Evolutionary conservation across 176 grass and related monocot species (phyloP).

Genomic region (Chloris gayana): DNA sequence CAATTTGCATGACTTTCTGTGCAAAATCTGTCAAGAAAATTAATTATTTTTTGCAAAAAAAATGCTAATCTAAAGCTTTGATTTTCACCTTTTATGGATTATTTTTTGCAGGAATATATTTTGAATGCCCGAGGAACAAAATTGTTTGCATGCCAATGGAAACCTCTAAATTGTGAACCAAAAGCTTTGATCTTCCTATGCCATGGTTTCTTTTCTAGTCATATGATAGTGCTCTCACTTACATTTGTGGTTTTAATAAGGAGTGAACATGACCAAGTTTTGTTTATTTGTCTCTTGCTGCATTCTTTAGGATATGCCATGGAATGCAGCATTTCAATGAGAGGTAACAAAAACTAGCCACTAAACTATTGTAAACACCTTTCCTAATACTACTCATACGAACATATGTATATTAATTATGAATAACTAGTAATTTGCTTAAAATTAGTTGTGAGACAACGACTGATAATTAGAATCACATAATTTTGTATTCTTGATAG

Average conservation of each 20-base stretch:
- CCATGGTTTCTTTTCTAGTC: slow-evolving; percentile 52
- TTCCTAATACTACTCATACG: neutral
- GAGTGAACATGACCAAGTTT: neutral
- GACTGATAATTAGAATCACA: neutral
- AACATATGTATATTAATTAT: neutral
- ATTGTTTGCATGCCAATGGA: slow-evolving; percentile 71
- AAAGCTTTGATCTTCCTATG: slow-evolving; percentile 82
- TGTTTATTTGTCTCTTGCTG: neutral
- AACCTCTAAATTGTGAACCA: slow-evolving; percentile 43
- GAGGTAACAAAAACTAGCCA: slow-evolving; percentile 44
- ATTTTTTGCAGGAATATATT: slow-evolving; percentile 56
- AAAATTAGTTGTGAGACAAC: neutral
- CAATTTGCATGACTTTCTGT: neutral
- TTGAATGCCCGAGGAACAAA: slow-evolving; percentile 51
- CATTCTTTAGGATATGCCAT: slow-evolving; percentile 62
- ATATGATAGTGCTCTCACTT: neutral
- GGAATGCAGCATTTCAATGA: slow-evolving; percentile 90
- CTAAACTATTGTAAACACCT: neutral
- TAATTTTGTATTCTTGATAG: neutral
- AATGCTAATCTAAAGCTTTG: too few relatives aligned
- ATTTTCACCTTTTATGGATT: neutral
- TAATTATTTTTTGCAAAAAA: too few relatives aligned
- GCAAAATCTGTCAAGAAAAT: too few relatives aligned
- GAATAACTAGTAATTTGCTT: neutral
- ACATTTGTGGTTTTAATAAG: neutral